Base-by-base conservation (phyloP, 208 protist species). In the Endotrypanum monterogeii region DNA sequence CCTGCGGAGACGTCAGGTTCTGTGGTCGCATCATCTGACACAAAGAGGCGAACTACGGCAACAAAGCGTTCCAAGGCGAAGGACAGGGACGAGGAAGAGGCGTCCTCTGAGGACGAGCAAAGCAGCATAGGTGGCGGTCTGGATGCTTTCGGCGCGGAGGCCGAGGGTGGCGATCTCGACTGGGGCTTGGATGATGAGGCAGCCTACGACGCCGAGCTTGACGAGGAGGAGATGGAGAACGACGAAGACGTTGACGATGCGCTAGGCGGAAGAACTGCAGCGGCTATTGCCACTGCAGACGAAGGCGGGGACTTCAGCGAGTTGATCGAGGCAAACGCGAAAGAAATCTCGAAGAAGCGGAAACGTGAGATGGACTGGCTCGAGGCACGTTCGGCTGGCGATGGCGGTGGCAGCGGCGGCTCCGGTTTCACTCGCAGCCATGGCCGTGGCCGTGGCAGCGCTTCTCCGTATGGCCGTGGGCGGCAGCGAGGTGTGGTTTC, bases 291-390 rank as follows among this genome's bases (percentile, higher is more conserved):
- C 51, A 75, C 44, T n/a, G 76, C 86, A 6, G 80, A 84, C 67
- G 91, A 96, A 56, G 93, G 87, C 28, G 93, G 86, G 32, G 91
- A 95, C 79, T 94, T 97, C 61, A 89, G 84, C 39, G 89, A 94
- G 55, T 67, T 96, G 25, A 91, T 96, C 55, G 89, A 94, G 51
- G 58, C 78, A 23, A 81, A 90, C 71, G 76, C 84, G 63, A 83
- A 83, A 48, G 87, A 85, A 52, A 68, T 78, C 51, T 85, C 86
- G 30, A 92, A 92, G 80, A 95, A 94, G 80, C 87, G 84, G 32
- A 78, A 83, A 73, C 86, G 86, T 12, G 91, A 90, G 62, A 79
- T 92, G 70, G 80, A 72, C 37, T 95, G 91, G 91, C 74, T 95
- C 23, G 87, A 94, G 41, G 74, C 76, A 35, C 85, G 83, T 18